A percentile compares a stretch with the other conserved stretches of the same genome.
Evolutionary conservation across 2,329 filamentous ascomycete genomes (phyloP).

Genomic region (Talaromyces rugulosus): DNA sequence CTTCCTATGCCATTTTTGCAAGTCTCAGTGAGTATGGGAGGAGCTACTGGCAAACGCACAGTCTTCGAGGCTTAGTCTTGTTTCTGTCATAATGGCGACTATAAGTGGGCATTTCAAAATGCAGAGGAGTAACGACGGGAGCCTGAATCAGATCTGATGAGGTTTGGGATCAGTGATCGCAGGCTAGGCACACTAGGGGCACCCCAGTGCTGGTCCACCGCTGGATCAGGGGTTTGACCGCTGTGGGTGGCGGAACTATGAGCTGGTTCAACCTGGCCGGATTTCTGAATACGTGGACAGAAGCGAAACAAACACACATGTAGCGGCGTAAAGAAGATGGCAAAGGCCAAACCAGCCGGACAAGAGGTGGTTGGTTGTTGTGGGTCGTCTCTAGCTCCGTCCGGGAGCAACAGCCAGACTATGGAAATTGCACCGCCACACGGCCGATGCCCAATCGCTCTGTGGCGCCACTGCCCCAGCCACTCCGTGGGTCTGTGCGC

Average conservation of each 20-base stretch:
- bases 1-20: slow-evolving; percentile 8
- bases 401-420: neutral
- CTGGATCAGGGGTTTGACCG: slow-evolving; percentile 4
- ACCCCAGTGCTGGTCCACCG: neutral
- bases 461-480: neutral
- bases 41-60: slow-evolving; percentile 53
- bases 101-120: slow-evolving; percentile 58
- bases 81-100: slow-evolving; percentile 64
- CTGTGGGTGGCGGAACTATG: slow-evolving; percentile 5
- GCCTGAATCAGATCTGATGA: slow-evolving; percentile 14
- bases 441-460: neutral
- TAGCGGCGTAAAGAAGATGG: neutral
- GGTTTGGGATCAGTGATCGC: slow-evolving; percentile 5
- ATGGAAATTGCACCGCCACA: slow-evolving; percentile 9
- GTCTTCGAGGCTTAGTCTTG: slow-evolving; percentile 84
- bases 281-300: neutral
- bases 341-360: neutral
- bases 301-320: neutral
- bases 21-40: neutral
- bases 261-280: neutral
- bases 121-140: slow-evolving; percentile 18
- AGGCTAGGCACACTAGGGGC: slow-evolving; percentile 6
- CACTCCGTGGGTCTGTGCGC: slow-evolving; percentile 5
- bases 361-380: neutral
- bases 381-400: neutral